Percentiles rank a stretch among this genome's conserved stretches.
Conservation (phyloP, 2,329 filamentous ascomycete genomes). For the Pyrenophora graminea region DNA sequence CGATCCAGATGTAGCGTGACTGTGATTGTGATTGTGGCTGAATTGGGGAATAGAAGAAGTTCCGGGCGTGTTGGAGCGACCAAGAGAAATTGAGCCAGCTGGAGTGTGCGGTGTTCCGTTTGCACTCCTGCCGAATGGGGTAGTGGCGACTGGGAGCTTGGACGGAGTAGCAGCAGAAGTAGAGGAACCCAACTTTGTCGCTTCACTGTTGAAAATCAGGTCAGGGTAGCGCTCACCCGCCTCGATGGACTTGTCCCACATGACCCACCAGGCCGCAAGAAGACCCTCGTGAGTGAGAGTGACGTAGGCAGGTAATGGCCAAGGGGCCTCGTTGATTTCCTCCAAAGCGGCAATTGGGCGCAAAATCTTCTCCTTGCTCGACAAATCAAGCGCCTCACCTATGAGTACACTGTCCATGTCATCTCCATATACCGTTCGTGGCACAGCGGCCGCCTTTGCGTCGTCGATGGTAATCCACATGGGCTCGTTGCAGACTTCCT, state of each 20-base stretch:
- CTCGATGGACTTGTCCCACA: constrained; percentile 85
- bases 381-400: constrained; percentile 82
- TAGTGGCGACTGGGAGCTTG: constrained; percentile 13
- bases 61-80: constrained; percentile 32
- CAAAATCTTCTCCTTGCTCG: constrained; percentile 74
- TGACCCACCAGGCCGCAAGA: constrained; percentile 84
- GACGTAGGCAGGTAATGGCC: constrained; percentile 81
- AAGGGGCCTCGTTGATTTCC: constrained; percentile 76
- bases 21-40: constrained; percentile 1
- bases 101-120: constrained; percentile 7
- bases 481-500: constrained; percentile 69
- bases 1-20: constrained; percentile 5
- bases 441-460: constrained; percentile 71
- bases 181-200: constrained; percentile 32
- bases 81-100: constrained; percentile 8
- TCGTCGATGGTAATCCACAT: constrained; percentile 76
- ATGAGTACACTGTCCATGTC: constrained; percentile 73
- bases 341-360: constrained; percentile 76
- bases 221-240: constrained; percentile 74
- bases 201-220: constrained; percentile 56
- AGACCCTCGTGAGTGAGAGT: constrained; percentile 87
- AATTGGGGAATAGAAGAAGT: constrained; percentile 20
- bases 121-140: constrained; percentile 19
- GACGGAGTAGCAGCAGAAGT: constrained; percentile 17
- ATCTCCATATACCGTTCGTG: constrained; percentile 33